Evolutionary conservation across 805 yeast species (phyloP).

Genomic region (Candida ovalis): DNA sequence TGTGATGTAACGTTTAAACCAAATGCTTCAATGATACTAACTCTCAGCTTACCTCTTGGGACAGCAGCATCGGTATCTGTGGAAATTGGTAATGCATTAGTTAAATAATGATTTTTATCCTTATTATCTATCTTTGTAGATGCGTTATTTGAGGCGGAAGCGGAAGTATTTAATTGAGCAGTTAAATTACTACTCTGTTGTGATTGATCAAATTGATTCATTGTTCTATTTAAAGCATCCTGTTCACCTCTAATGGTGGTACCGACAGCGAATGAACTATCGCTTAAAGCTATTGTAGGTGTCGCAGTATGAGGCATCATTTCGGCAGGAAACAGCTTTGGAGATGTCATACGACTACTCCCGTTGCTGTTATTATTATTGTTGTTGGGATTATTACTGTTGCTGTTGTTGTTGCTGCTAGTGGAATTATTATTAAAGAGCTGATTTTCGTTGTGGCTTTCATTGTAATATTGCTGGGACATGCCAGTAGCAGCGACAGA

Average conservation of each 20-base stretch:
- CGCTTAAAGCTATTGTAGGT: constrained; percentile 68
- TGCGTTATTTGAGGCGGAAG: neutral
- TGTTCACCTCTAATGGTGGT: constrained; percentile 49
- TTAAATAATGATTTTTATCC: constrained; percentile 16
- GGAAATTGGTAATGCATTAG: constrained; percentile 17
- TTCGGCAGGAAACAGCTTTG: constrained; percentile 29
- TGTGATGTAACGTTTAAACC: constrained; percentile 55
- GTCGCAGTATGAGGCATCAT: constrained; percentile 45
- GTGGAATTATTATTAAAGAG: constrained; percentile 10
- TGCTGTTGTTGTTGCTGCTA: neutral
- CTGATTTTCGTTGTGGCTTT: constrained; percentile 7
- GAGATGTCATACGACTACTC: constrained; percentile 3
- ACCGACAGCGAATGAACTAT: constrained; percentile 62
- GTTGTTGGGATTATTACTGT: constrained; percentile 2
- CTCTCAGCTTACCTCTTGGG: constrained; percentile 80
- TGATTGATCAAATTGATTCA: constrained; percentile 31
- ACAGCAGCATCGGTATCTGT: constrained; percentile 29
- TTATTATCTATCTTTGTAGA: constrained; percentile 8
- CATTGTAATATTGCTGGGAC: constrained; percentile 1
- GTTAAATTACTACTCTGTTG: constrained; percentile 22
- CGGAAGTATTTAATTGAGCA: constrained; percentile 20
- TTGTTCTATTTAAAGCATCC: constrained; percentile 29
- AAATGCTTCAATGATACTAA: constrained; percentile 76
- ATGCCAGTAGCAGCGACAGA: neutral
- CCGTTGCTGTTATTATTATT: neutral